Conservation (phyloP, 257 asterid species). For the Solanum lignicaule region DNA sequence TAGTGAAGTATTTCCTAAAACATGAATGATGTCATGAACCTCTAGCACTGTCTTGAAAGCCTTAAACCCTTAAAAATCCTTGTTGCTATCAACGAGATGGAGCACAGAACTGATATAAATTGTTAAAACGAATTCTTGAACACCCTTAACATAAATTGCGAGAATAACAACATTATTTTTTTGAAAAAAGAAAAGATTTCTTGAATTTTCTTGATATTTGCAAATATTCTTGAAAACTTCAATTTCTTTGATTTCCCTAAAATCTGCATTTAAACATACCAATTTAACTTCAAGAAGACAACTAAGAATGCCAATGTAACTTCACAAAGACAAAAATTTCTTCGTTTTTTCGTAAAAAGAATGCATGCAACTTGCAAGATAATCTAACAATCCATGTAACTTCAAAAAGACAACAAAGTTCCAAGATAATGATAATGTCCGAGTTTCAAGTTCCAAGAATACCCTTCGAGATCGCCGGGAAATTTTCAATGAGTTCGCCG, state of each 20-base stretch:
- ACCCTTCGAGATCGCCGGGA: too few relatives aligned
- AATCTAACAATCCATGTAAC: too few relatives aligned
- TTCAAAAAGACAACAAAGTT: too few relatives aligned
- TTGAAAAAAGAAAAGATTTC: not conserved
- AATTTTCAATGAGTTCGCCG: too few relatives aligned
- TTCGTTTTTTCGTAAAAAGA: too few relatives aligned
- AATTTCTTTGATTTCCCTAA: not conserved
- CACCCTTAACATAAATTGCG: not conserved
- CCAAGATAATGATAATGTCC: too few relatives aligned
- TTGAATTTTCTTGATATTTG: not conserved
- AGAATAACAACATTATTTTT: not conserved
- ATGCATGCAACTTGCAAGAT: too few relatives aligned
- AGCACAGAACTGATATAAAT: too few relatives aligned
- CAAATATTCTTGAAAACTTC: not conserved
- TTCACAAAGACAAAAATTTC: not conserved
- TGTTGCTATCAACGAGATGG: too few relatives aligned
- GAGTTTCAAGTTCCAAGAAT: too few relatives aligned
- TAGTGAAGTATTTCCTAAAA: not conserved
- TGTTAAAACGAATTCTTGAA: not conserved
- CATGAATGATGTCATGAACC: not conserved
- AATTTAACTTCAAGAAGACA: too few relatives aligned
- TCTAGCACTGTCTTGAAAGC: not conserved
- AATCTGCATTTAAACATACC: not conserved
- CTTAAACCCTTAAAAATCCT: too few relatives aligned
- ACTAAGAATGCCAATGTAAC: not conserved